phyloP scores from a whole-genome alignment of 129 eudicot species.

The Escallonia herrerae region DNA sequence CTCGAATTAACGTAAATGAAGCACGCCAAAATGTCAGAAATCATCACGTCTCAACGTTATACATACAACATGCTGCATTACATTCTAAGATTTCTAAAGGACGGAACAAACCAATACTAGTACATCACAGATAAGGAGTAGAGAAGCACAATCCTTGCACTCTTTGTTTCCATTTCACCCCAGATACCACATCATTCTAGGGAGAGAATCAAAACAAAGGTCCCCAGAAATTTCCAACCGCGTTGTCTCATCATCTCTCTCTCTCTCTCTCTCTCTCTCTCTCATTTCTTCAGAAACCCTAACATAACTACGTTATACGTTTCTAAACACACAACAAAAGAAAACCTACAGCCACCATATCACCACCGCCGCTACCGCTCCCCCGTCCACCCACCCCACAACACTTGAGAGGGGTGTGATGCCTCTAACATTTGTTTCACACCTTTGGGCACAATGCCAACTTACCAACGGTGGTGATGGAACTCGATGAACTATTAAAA shows the following conservation, averaged over 20 bases:
- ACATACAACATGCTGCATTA: too few relatives aligned
- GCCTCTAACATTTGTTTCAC: too few relatives aligned
- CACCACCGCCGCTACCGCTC: too few relatives aligned
- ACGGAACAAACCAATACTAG: too few relatives aligned
- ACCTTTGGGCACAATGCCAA: not conserved
- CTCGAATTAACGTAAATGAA: too few relatives aligned
- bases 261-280: too few relatives aligned
- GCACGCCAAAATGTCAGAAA: too few relatives aligned
- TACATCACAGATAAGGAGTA: too few relatives aligned
- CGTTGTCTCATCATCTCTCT: not conserved
- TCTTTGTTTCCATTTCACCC: slow-evolving; percentile 1
- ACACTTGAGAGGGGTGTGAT: too few relatives aligned
- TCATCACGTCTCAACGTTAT: too few relatives aligned
- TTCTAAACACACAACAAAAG: not conserved
- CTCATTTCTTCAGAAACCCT: not conserved
- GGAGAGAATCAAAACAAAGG: slow-evolving; percentile 2
- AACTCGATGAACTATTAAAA: not conserved
- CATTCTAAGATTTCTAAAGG: too few relatives aligned
- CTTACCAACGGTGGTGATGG: not conserved
- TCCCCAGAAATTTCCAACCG: not conserved
- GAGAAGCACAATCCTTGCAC: too few relatives aligned
- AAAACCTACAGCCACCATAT: not conserved
- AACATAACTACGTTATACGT: not conserved
- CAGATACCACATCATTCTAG: not conserved
- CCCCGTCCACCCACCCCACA: not conserved